phyloP scores from a whole-genome alignment of 345 rosid species.

The Aethionema arabicum region DNA sequence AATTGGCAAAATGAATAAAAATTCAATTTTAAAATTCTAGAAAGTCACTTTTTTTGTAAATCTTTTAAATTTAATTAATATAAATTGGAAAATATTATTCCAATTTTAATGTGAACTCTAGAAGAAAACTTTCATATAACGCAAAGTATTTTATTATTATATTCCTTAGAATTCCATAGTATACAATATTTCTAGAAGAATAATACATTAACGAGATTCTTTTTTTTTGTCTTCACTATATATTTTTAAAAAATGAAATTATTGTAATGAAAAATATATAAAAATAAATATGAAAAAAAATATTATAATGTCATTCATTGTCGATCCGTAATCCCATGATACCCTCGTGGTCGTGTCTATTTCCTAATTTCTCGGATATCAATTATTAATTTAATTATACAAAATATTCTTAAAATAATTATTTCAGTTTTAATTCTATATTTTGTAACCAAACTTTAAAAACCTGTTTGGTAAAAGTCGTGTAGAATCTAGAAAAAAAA shows the following conservation, averaged over 20 bases:
- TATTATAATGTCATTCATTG: slow-evolving; percentile 15
- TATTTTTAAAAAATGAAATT: no score
- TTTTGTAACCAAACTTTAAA: not conserved
- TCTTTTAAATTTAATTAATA: slow-evolving; percentile 10
- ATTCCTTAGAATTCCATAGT: not conserved
- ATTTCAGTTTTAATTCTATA: not conserved
- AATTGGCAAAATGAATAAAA: slow-evolving; percentile 10
- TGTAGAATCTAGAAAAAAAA: slow-evolving; percentile 13
- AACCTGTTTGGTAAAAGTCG: slow-evolving; percentile 5
- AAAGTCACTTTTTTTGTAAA: not conserved
- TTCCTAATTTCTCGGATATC: slow-evolving; percentile 32
- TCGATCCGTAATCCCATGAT: slow-evolving; percentile 31
- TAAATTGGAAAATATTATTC: not conserved
- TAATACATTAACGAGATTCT: not conserved
- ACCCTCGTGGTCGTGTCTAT: slow-evolving; percentile 41
- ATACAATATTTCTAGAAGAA: slow-evolving; percentile 11
- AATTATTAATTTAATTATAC: slow-evolving; percentile 14
- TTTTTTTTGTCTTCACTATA: not conserved
- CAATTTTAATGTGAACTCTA: slow-evolving; percentile 9
- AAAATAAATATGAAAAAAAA: not conserved
- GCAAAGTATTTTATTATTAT: slow-evolving; percentile 8
- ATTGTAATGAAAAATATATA: no score
- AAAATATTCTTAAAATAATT: no score
- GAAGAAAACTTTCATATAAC: slow-evolving; percentile 9
- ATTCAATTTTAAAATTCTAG: slow-evolving; percentile 19